Conservation (phyloP, 306 rosid genomes). For the Quercus gilva region DNA sequence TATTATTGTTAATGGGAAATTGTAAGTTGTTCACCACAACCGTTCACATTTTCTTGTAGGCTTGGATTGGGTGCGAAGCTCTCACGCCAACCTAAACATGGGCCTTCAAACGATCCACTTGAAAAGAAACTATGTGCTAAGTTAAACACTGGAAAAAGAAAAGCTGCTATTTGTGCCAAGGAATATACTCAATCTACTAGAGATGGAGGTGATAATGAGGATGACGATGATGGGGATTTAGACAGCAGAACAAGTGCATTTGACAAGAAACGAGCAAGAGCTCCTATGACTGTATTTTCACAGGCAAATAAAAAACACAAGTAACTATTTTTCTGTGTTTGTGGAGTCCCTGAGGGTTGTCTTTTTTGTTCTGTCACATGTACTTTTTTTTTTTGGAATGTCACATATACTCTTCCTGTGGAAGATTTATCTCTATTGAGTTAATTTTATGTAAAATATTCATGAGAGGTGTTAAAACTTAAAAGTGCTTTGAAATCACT, state of each 20-base stretch:
- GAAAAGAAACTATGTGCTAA: conserved; percentile 62
- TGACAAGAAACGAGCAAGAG: conserved; percentile 51
- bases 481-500: no score
- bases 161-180: conserved; percentile 46
- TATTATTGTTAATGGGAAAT: background rate
- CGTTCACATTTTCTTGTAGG: conserved; percentile 32
- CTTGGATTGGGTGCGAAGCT: conserved; percentile 89
- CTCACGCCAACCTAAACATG: conserved; percentile 44
- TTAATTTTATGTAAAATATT: background rate
- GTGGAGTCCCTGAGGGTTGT: background rate
- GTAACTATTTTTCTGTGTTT: conserved; percentile 8
- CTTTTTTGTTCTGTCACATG: background rate
- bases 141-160: conserved; percentile 50
- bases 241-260: conserved; percentile 75
- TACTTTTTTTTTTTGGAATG: background rate
- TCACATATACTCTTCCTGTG: background rate
- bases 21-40: background rate
- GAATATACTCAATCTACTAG: conserved; percentile 30
- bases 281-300: conserved; percentile 21
- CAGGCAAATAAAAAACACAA: conserved; percentile 51
- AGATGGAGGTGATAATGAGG: conserved; percentile 34
- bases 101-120: conserved; percentile 64
- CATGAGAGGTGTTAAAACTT: background rate
- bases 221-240: conserved; percentile 30
- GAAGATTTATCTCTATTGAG: background rate